A percentile compares a stretch with the other conserved stretches of the same genome.
phyloP scores from a whole-genome alignment of 1,139 yeast species.

The Saccharomyces pastorianus region DNA sequence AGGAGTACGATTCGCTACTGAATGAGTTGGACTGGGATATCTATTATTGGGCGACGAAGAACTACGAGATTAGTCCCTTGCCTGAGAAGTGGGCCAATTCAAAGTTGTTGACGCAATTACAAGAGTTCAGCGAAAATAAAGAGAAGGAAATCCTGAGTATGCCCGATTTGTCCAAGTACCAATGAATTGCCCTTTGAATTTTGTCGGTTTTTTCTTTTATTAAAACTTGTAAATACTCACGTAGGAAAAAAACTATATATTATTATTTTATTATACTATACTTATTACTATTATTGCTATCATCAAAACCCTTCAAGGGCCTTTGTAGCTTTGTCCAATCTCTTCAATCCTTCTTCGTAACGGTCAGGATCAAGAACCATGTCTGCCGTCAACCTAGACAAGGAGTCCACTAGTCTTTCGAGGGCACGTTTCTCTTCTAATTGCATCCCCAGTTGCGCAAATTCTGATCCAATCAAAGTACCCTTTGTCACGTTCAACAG shows the following conservation, averaged over 20 bases:
- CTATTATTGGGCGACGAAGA: conserved; percentile 92
- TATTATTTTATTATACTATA: neutral
- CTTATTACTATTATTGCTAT: neutral
- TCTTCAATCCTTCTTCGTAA: conserved; percentile 68
- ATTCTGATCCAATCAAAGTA: conserved; percentile 40
- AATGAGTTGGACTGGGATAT: conserved; percentile 99
- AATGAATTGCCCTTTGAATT: neutral
- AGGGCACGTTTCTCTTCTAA: conserved; percentile 68
- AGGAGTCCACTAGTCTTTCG: conserved; percentile 77
- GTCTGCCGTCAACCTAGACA: conserved; percentile 78
- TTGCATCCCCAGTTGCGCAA: conserved; percentile 66
- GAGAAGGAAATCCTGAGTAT: conserved; percentile 71
- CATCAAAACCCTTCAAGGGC: conserved; percentile 70
- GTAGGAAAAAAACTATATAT: neutral
- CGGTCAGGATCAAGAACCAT: conserved; percentile 78
- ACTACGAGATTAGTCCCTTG: conserved; percentile 69
- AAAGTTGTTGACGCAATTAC: conserved; percentile 54
- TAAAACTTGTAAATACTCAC: neutral
- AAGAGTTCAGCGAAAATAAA: conserved; percentile 66
- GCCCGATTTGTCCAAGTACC: conserved; percentile 52
- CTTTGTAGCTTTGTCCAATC: conserved; percentile 71
- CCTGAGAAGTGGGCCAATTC: conserved; percentile 80
- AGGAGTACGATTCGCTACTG: conserved; percentile 75
- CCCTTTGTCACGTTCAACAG: conserved; percentile 57
- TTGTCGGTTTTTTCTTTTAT: neutral